These are phyloP conservation scores for Penicillium sp. DNA, from an alignment of 2,329 filamentous ascomycete species.

Conservation along the genomic window DNA sequence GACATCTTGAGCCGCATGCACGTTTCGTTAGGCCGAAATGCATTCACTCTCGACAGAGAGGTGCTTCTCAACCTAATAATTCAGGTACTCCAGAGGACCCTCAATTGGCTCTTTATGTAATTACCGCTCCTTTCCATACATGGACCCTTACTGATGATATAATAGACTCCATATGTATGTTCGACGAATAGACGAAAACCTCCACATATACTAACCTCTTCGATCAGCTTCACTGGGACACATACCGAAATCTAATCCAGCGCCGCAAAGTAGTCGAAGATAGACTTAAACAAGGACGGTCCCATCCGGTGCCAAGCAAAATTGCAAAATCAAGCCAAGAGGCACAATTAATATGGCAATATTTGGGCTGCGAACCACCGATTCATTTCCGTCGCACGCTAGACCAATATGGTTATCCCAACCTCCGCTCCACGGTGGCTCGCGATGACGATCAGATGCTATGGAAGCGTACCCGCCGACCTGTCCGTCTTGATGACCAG, in stretches of 20 bases:
- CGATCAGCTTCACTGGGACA: conserved; percentile 60
- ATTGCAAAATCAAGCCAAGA: conserved; percentile 57
- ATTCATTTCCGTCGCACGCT: conserved; percentile 61
- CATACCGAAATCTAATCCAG: conserved; percentile 57
- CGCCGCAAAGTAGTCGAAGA: conserved; percentile 56
- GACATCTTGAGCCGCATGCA: conserved; percentile 41
- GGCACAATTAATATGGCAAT: conserved; percentile 62
- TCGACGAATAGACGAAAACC: fast-evolving
- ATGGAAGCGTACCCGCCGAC: conserved; percentile 61
- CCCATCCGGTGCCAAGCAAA: conserved; percentile 55
- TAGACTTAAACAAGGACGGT: conserved; percentile 54
- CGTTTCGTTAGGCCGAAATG: conserved; percentile 39
- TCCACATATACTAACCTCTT: background rate
- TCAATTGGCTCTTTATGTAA: conserved; percentile 33
- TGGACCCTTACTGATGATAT: background rate
- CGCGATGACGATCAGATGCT: conserved; percentile 67
- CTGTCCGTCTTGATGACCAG: conserved; percentile 40
- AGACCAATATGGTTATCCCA: conserved; percentile 64
- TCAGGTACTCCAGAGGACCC: conserved; percentile 16
- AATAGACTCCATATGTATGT: conserved; percentile 31
- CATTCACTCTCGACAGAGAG: conserved; percentile 31
- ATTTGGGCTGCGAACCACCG: conserved; percentile 59
- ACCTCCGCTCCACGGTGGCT: conserved; percentile 58
- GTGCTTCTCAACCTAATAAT: conserved; percentile 14
- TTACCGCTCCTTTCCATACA: background rate